Base-by-base conservation (phyloP, 176 grass and related monocot genomes). In the Oryza brachyantha region DNA sequence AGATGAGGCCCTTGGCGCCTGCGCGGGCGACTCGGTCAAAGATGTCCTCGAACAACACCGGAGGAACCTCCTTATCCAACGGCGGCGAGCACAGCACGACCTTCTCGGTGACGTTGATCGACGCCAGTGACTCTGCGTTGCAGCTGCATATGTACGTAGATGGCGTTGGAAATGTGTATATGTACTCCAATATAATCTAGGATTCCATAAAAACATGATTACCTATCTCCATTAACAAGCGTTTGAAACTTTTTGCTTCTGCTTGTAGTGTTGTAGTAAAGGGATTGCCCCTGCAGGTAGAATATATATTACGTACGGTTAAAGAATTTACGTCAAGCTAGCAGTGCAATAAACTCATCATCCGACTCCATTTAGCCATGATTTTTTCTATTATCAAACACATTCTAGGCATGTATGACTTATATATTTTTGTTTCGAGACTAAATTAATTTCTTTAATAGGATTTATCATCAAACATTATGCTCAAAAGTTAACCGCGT, bases 201-300 rank as follows among this genome's bases (percentile, higher is more conserved):
- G n/a, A n/a, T n/a, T n/a, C n/a, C n/a, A n/a, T n/a, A n/a, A n/a
- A n/a, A n/a, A n/a, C n/a, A n/a, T n/a, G n/a, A 16, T 22, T 54
- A 54, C 50, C 19, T 3, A 9, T 1, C 1, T 26, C 25, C 3
- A n/a, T n/a, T n/a, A 76, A 84, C 38, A 48, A 91, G 75, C 13
- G 12, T 24, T 2, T n/a, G 24, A 62, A 87, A 88, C n/a, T n/a
- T n/a, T 26, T 74, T 3, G 43, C 32, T 54, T 27, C 2, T 63
- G 7, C 41, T 74, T 77, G 82, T 14, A 13, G 63, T 22, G 2
- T 88, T 60, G 48, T 78, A 69, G 17, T 80, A 68, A 5, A 82
- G 28, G 2, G 89, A 91, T 37, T 91, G 89, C 4, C 89, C 85
- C 85, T 91, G 17, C 5, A 55, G 12, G 50, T 16, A 54, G 2